Base-by-base conservation (phyloP, 129 eudicot species). In the Scalesia atractyloides region DNA sequence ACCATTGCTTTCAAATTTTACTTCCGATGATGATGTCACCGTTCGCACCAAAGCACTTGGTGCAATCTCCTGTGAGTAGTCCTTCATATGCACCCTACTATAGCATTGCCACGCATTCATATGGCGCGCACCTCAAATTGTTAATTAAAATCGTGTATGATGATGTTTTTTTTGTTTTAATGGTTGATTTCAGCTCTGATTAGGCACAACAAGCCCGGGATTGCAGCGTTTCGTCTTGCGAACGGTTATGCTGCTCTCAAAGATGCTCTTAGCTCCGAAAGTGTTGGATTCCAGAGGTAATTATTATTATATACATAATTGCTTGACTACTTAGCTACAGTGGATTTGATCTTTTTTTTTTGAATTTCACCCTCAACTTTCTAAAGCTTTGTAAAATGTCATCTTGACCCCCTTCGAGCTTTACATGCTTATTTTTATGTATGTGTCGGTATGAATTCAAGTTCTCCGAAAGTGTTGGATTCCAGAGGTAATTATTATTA, bases 271-370 rank as follows among this genome's bases (percentile, higher is more conserved):
- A 85, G 93, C 66, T 82, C 97, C 18, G 97, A 90, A 59, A 81
- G 51, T 68, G 89, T 84, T n/a, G 76, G 97, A 83, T 90, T 90
- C 70, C 98, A 94, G 69, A 94, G 98, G 98, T 94, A 86, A 59
- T 0, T 12, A 44, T 44, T 15, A 30, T 30, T 30, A 30, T 30
- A 2, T 30, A 30, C 34, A 30, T 30, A 30, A 30, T 30, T 30
- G 34, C 4, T 30, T 30, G 34, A 3, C 4, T 4, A 30, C 34
- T 30, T 30, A 30, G 34, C 34, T 30, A 30, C 34, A 30, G 34
- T 30, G 34, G 34, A 30, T 2, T 30, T 30, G 34, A 30, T 4
- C 34, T 2, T 30, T 30, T 30, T 30, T 26, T 30, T 30, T 30
- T 30, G 1, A 24, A 24, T 24, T 24, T 24, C 26, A 24, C 26